These are phyloP conservation scores for Talaromyces sp. DNA, from an alignment of 2,329 filamentous ascomycete species.

Conservation along the genomic window DNA sequence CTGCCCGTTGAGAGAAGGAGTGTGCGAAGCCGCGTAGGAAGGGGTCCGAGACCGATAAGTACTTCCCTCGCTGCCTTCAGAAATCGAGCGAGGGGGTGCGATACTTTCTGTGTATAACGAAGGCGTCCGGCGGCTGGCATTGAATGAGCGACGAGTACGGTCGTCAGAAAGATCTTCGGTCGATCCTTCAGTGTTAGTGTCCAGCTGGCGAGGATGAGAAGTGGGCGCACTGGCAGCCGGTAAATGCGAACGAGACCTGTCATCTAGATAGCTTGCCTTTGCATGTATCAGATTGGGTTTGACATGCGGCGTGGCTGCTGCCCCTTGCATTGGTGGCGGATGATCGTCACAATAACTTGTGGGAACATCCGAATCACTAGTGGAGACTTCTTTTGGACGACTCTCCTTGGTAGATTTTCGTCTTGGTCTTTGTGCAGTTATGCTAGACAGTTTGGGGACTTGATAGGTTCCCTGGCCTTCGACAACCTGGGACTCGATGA, in stretches of 20 bases:
- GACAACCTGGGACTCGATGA: slow-evolving; percentile 19
- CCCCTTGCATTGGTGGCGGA: slow-evolving; percentile 23
- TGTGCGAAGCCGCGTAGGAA: slow-evolving; percentile 21
- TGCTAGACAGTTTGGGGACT: slow-evolving; percentile 21
- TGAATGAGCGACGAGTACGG: slow-evolving; percentile 1
- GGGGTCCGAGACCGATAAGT: slow-evolving; percentile 24
- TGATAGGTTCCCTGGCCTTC: slow-evolving; percentile 28
- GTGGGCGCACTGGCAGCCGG: slow-evolving; percentile 7
- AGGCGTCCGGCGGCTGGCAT: slow-evolving; percentile 3
- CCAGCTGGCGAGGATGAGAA: slow-evolving; percentile 11
- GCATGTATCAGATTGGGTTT: slow-evolving; percentile 17
- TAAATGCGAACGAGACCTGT: slow-evolving; percentile 10
- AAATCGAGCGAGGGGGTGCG: slow-evolving; percentile 22
- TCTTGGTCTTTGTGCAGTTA: slow-evolving; percentile 25
- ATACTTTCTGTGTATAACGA: slow-evolving; percentile 16
- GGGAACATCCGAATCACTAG: slow-evolving; percentile 18
- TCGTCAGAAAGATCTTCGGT: slow-evolving; percentile 5
- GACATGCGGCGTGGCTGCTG: slow-evolving; percentile 15
- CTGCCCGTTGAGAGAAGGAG: slow-evolving; percentile 19
- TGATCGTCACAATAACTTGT: slow-evolving; percentile 16
- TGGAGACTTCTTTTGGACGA: slow-evolving; percentile 15
- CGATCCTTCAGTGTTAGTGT: neutral
- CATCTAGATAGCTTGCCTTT: slow-evolving; percentile 16
- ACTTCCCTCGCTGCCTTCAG: slow-evolving; percentile 21
- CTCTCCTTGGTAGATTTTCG: slow-evolving; percentile 24